Conservation (phyloP, 352 stramenopile species). For the Elongisporangium senticosum region DNA sequence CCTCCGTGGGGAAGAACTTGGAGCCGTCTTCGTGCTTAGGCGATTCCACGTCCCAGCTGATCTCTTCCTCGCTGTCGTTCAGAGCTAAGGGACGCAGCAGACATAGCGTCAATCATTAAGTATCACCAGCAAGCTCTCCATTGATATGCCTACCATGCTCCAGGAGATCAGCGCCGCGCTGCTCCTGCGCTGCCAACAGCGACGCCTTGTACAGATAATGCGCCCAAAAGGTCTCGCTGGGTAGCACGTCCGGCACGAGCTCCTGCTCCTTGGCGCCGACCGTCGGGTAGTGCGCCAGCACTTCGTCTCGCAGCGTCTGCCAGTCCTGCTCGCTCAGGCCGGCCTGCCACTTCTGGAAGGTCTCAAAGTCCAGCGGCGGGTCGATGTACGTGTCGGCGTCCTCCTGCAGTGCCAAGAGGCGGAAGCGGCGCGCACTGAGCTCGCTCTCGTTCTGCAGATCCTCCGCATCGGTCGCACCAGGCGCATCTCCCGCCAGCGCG, state of each 20-base stretch:
- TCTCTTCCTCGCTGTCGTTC: conserved; percentile 64
- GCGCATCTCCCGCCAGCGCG: conserved; percentile 27
- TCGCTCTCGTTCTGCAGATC: conserved; percentile 25
- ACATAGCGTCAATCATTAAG: conserved; percentile 1
- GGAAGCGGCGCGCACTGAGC: conserved; percentile 45
- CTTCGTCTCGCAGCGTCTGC: conserved; percentile 35
- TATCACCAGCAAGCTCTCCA: neutral
- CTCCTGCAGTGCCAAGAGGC: conserved; percentile 56
- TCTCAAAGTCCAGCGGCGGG: conserved; percentile 44
- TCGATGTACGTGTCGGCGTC: conserved; percentile 61
- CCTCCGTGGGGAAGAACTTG: conserved; percentile 36
- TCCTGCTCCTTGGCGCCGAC: conserved; percentile 49
- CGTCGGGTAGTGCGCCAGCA: conserved; percentile 60
- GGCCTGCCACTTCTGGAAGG: conserved; percentile 59
- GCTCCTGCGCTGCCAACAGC: conserved; percentile 57
- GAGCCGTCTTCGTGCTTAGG: conserved; percentile 34
- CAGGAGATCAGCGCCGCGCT: conserved; percentile 53
- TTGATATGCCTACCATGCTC: conserved; percentile 38
- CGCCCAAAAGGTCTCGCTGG: conserved; percentile 49
- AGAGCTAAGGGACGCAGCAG: conserved; percentile 21
- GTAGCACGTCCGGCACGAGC: conserved; percentile 47
- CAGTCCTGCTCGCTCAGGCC: conserved; percentile 27
- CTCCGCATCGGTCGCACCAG: conserved; percentile 23
- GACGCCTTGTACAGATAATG: conserved; percentile 79
- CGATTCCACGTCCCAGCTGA: conserved; percentile 63